phyloP scores from a whole-genome alignment of 2,329 filamentous ascomycete species.

The Aspergillus flavus region DNA sequence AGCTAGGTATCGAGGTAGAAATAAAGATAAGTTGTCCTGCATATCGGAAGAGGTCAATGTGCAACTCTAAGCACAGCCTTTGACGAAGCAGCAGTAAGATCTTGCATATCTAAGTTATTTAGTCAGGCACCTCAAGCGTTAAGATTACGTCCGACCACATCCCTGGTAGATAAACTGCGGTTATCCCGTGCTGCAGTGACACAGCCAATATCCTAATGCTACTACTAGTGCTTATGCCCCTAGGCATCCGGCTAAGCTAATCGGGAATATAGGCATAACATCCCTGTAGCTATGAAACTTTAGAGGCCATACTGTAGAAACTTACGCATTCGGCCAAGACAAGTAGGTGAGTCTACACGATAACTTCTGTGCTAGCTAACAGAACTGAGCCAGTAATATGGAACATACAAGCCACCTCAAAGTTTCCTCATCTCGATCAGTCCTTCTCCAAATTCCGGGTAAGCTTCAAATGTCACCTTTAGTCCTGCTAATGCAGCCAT shows the following conservation, averaged over 20 bases:
- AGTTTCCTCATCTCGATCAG: conserved; percentile 38
- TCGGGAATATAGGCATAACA: not conserved
- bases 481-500: conserved; percentile 37
- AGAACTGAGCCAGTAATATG: not conserved
- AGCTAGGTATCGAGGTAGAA: not conserved
- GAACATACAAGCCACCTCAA: not conserved
- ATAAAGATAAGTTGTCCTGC: not conserved
- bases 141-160: not conserved
- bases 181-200: not conserved
- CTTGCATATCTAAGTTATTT: not conserved
- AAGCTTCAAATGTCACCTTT: conserved; percentile 39
- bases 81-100: not conserved
- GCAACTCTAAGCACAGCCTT: not conserved
- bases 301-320: not conserved
- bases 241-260: not conserved
- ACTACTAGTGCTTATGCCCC: too few species aligned
- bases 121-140: not conserved
- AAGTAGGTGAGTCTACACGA: not conserved
- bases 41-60: not conserved
- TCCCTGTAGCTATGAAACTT: not conserved
- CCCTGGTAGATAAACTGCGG: not conserved
- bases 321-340: not conserved
- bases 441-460: conserved; percentile 35
- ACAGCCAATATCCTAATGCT: too few species aligned
- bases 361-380: not conserved